Evolutionary conservation across 257 asterid genomes (phyloP), one percentile per base, ranked within the genome.

Genomic region (Rehmannia glutinosa): DNA sequence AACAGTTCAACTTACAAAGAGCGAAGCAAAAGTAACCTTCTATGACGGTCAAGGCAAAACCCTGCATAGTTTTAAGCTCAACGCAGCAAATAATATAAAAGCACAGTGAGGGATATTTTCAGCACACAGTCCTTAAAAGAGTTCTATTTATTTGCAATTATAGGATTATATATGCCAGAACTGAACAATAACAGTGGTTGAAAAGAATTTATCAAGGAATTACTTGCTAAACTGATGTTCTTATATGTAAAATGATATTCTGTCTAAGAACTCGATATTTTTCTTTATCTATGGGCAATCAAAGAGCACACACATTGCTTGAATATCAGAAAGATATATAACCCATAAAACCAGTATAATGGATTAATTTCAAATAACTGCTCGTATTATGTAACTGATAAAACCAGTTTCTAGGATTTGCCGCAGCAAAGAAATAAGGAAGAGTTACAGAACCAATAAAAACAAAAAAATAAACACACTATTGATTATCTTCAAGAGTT

Each of bases 41-140:
- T 82, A 85, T 66, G 91, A 85, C 78, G 86, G 75, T 51, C 74
- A 49, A 62, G 86, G 88, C 55, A 19, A 43, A 12, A 66, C 62
- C 41, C 0, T 78, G 62, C 85, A 85, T 49, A 73, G 58, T 35
- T 66, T 66, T 9, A 23, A 15, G 9, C 35, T 66, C n/a, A 19
- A 66, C 52, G 51, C 51, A 51, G 23, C 33, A 30, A 6, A 6
- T 30, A 6, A 2, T 2, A 30, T 30, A 2, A 30, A 30, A 30
- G 35, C 35, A 30, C 6, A 30, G 4, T 30, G 6, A 43, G 68
- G 46, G 3, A 41, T 52, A 10, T n/a, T 39, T n/a, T 51, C 39
- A 42, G 57, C 33, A 20, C 16, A 23, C 43, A 15, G 36, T 16
- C 25, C 2, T 8, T 46, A 8, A 16, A 24, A 5, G 15, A 11